phyloP scores from a whole-genome alignment of 169 alveolate species.

The Babesia ovata region DNA sequence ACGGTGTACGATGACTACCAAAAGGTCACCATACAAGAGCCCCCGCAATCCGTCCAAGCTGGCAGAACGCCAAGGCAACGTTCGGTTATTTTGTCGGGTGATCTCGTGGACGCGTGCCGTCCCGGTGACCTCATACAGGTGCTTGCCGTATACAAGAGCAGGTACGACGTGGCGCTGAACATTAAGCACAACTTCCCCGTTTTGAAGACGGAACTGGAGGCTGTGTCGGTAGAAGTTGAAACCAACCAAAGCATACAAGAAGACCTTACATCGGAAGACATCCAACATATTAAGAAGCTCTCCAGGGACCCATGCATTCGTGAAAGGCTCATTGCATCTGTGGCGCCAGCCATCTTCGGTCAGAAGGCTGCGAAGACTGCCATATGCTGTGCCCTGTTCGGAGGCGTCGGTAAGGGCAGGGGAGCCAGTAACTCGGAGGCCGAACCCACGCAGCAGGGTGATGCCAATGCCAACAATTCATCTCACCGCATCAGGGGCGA shows the following conservation, averaged over 20 bases:
- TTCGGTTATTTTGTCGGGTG: constrained; percentile 94
- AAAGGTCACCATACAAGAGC: constrained; percentile 95
- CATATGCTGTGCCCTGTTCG: constrained; percentile 91
- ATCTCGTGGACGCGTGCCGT: constrained; percentile 94
- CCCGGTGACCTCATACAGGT: constrained; percentile 99
- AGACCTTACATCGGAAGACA: constrained; percentile 93
- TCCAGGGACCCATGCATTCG: constrained; percentile 93
- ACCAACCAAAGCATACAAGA: constrained; percentile 87
- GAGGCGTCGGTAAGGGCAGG: constrained; percentile 86
- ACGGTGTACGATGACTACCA: constrained; percentile 95
- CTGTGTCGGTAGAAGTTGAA: constrained; percentile 89
- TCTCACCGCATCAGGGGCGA: constrained; percentile 98
- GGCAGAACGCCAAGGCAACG: constrained; percentile 99
- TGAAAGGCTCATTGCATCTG: constrained; percentile 90
- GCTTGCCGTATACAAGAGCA: constrained; percentile 93
- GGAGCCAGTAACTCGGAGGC: constrained; percentile 33
- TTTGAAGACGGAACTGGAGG: constrained; percentile 92
- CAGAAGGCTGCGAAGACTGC: constrained; percentile 93
- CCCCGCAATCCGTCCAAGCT: constrained; percentile 97
- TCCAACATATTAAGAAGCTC: constrained; percentile 85
- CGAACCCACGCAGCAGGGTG: constrained; percentile 23
- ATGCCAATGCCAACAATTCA: constrained; percentile 39
- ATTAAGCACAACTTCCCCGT: constrained; percentile 97
- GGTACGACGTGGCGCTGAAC: constrained; percentile 92
- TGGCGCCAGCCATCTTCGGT: constrained; percentile 99